These are phyloP conservation scores for Arachis hypogaea DNA, from an alignment of 306 rosid species.

Conservation along the genomic window DNA sequence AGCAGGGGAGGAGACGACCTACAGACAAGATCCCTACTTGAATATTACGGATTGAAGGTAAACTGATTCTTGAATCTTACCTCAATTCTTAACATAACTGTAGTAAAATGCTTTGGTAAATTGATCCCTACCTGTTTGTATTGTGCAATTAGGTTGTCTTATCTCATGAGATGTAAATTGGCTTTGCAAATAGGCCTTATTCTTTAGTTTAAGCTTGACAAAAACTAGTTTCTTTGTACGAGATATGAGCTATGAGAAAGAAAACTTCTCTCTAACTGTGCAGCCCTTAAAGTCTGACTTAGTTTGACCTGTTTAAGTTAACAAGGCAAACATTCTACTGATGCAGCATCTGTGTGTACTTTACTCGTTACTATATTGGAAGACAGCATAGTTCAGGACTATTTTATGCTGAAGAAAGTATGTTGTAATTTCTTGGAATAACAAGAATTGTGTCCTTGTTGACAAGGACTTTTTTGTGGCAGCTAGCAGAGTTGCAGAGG, in stretches of 20 bases:
- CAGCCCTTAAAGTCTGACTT: constrained; percentile 12
- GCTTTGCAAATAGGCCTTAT: constrained; percentile 1
- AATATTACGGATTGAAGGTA: constrained; percentile 92
- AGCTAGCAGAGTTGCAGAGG: constrained; percentile 83
- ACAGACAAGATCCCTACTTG: constrained; percentile 86
- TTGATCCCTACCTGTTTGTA: constrained; percentile 14
- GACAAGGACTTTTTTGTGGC: constrained; percentile 61
- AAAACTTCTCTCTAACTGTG: not conserved
- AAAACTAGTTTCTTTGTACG: constrained; percentile 6
- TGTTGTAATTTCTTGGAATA: constrained; percentile 40
- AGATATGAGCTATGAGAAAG: constrained; percentile 24
- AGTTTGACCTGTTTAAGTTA: constrained; percentile 21
- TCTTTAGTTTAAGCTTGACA: constrained; percentile 20
- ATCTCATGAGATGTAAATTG: not conserved
- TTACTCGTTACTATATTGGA: not conserved
- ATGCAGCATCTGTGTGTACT: constrained; percentile 1
- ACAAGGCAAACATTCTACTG: constrained; percentile 20
- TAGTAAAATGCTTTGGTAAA: not conserved
- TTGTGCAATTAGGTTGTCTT: constrained; percentile 4
- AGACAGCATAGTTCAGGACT: constrained; percentile 2
- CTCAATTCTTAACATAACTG: constrained; percentile 11
- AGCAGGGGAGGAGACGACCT: constrained; percentile 85
- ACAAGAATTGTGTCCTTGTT: constrained; percentile 58
- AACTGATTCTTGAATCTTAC: constrained; percentile 40
- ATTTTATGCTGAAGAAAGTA: constrained; percentile 26